Base-by-base conservation (phyloP, 208 protist genomes). In the Novymonas esmeraldas region DNA sequence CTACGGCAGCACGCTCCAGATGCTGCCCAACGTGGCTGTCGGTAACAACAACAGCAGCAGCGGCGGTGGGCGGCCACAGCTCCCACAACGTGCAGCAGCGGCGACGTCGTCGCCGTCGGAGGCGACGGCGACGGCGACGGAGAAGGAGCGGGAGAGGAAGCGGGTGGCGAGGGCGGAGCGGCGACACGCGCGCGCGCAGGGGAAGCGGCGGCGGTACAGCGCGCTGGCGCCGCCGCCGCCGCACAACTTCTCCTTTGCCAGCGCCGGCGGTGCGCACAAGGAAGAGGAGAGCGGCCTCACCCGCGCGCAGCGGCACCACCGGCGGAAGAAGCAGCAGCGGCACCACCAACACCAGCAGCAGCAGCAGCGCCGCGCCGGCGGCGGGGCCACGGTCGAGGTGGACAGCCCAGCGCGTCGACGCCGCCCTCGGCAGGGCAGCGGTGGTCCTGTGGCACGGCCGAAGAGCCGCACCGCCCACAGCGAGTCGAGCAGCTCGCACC, bases 1-100 rank as follows among this genome's bases (percentile, higher is more conserved):
- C 13, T 52, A 20, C 36, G 22, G 44, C 28, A 63, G 55, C 31
- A 42, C 29, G 10, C 57, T 29, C n/a, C 63, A 46, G 48, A 39
- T 68, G 14, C 52, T 63, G 22, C 62, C 46, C 0, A n/a, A 29
- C 5, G 44, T 34, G 18, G 62, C 62, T 33, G 5, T 18, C 54
- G 20, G 14, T 10, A 36, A 22, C 26, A 18, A 36, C 7, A 11
- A 22, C 54, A 36, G 34, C 26, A 18, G 54, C 7, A 11, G 36
- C 54, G 34, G n/a, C 54, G 13, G 36, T 29, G 10, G 34, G 54
- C 33, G 44, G 7, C 34, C 9, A 36, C 33, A 41, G 13, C 34
- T n/a, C n/a, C n/a, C n/a, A n/a, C n/a, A n/a, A n/a, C n/a, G n/a
- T n/a, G n/a, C n/a, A n/a, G n/a, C n/a, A n/a, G n/a, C n/a, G n/a